These are phyloP conservation scores for Boechera retrofracta DNA, from an alignment of 345 rosid species.

Conservation along the genomic window DNA sequence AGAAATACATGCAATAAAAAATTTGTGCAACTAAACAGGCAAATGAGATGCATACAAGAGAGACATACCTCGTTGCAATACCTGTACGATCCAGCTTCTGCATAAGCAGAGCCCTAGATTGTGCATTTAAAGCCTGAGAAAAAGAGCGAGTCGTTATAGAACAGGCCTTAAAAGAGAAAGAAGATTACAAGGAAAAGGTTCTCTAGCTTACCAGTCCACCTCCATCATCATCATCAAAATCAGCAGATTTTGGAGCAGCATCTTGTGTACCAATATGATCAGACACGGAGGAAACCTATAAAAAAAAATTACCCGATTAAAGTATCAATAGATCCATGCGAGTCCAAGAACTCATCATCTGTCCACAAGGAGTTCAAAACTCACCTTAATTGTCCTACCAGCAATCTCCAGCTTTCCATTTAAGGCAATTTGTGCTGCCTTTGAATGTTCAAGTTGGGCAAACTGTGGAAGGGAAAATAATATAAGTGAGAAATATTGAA, in stretches of 20 bases:
- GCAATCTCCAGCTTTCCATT: conserved; percentile 95
- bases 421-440: conserved; percentile 80
- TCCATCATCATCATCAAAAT: conserved; percentile 96
- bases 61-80: conserved; percentile 69
- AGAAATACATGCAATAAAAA: background rate
- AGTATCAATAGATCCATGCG: background rate
- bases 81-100: conserved; percentile 91
- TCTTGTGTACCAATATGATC: conserved; percentile 90
- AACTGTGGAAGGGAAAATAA: conserved; percentile 54
- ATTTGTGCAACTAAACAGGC: background rate
- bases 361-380: conserved; percentile 10
- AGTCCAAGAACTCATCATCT: conserved; percentile 7
- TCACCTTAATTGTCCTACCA: conserved; percentile 87
- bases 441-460: conserved; percentile 90
- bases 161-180: background rate
- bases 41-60: conserved; percentile 27
- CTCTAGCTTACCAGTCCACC: conserved; percentile 82
- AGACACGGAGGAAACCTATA: conserved; percentile 89
- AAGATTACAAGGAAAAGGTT: background rate
- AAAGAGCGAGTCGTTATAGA: background rate
- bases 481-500: conserved; percentile 3
- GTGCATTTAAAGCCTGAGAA: conserved; percentile 84
- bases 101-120: conserved; percentile 88
- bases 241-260: conserved; percentile 73
- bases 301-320: background rate